phyloP scores from a whole-genome alignment of 2,329 filamentous ascomycete genomes.

The Pseudonectria buxi region DNA sequence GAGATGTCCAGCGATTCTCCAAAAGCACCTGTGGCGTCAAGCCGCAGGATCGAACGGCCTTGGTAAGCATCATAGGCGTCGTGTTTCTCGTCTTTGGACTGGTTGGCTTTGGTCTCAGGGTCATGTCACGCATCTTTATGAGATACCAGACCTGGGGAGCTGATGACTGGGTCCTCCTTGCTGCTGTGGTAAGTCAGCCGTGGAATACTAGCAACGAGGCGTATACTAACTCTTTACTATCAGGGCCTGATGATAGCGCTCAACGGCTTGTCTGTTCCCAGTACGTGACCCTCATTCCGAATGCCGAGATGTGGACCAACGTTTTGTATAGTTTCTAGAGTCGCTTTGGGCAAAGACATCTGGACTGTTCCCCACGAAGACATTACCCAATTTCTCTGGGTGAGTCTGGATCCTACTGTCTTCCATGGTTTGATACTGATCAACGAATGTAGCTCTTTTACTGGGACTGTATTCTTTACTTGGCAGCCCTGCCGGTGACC shows the following conservation, averaged over 20 bases:
- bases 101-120: constrained; percentile 1
- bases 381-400: constrained; percentile 4
- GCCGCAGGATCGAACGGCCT: constrained; percentile 3
- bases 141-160: constrained; percentile 3
- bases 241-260: constrained; percentile 6
- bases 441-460: constrained; percentile 2
- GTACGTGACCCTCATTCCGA: neutral
- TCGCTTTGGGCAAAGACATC: constrained; percentile 4
- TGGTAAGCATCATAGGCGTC: constrained; percentile 4
- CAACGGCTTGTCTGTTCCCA: constrained; percentile 3
- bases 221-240: neutral
- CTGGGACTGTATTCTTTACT: constrained; percentile 6
- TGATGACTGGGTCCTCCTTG: constrained; percentile 8
- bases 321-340: too few relatives aligned
- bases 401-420: constrained; percentile 1
- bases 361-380: constrained; percentile 2
- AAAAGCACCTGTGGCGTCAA: constrained; percentile 3
- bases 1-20: constrained; percentile 4
- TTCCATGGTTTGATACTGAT: too few relatives aligned
- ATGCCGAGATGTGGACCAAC: too few relatives aligned
- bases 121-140: constrained; percentile 1
- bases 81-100: constrained; percentile 4
- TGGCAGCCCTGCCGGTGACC: constrained; percentile 3
- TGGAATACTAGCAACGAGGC: neutral
- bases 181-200: constrained; percentile 5